phyloP scores from a whole-genome alignment of 768 basidiomycete genomes.

The Ramaria rubella region DNA sequence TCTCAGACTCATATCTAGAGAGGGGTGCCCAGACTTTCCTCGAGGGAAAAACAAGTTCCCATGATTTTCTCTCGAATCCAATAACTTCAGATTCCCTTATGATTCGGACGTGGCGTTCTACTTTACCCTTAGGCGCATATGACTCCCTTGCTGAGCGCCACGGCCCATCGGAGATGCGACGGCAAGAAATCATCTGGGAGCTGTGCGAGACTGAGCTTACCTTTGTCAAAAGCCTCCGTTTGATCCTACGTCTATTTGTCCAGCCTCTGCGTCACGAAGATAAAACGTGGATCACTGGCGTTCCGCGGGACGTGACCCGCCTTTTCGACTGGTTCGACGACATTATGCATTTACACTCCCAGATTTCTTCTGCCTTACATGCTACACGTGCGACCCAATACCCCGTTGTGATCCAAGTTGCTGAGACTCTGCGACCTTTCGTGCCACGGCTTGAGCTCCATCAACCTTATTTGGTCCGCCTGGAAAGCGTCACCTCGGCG shows the following conservation, averaged over 20 bases:
- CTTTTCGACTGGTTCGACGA: slow-evolving; percentile 88
- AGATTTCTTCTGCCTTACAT: slow-evolving; percentile 48
- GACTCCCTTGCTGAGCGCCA: slow-evolving; percentile 31
- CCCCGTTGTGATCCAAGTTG: slow-evolving; percentile 45
- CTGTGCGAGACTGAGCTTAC: slow-evolving; percentile 60
- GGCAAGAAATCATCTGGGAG: slow-evolving; percentile 64
- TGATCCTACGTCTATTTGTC: slow-evolving; percentile 67
- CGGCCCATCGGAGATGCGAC: slow-evolving; percentile 46
- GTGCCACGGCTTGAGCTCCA: slow-evolving; percentile 71
- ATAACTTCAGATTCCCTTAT: neutral
- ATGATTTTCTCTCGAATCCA: neutral
- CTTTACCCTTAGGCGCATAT: slow-evolving; percentile 27
- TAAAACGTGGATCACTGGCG: slow-evolving; percentile 72
- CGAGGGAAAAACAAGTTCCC: neutral
- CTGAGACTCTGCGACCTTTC: slow-evolving; percentile 52
- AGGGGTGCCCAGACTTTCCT: neutral
- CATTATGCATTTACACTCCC: slow-evolving; percentile 68
- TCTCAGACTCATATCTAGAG: too few relatives aligned
- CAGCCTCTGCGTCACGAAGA: slow-evolving; percentile 69
- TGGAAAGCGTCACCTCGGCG: slow-evolving; percentile 51
- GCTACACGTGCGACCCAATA: slow-evolving; percentile 35
- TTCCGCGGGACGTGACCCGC: slow-evolving; percentile 61
- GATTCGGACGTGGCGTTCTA: slow-evolving; percentile 28
- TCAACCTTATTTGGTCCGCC: slow-evolving; percentile 75
- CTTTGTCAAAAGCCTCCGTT: slow-evolving; percentile 61